A percentile compares a stretch with the other conserved stretches of the same genome.
These are phyloP conservation scores for Pleurotus sapidus DNA, from an alignment of 768 basidiomycete species.

Conservation along the genomic window DNA sequence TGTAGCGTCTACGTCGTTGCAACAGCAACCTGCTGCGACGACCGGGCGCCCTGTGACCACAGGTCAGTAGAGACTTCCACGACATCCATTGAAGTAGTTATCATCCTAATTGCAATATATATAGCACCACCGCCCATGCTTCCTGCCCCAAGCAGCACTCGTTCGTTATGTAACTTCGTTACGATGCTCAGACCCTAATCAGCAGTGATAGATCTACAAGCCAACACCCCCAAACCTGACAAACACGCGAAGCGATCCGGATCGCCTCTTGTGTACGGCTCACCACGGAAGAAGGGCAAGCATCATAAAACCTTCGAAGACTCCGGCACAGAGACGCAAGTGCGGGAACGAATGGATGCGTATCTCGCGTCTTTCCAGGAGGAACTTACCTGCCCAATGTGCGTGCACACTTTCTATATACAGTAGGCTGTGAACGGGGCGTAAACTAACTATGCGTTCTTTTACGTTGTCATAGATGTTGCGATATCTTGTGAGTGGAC, in stretches of 20 bases:
- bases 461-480: conserved; percentile 46
- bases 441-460: background rate
- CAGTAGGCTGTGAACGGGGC: no score
- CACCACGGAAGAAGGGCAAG: conserved; percentile 43
- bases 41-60: background rate
- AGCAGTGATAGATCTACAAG: background rate
- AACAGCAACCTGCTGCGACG: background rate
- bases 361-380: conserved; percentile 51
- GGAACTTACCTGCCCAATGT: conserved; percentile 75
- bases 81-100: background rate
- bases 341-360: conserved; percentile 19
- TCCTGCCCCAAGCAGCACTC: background rate
- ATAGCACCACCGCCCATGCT: no score
- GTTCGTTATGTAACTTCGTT: background rate
- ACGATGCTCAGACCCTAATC: background rate
- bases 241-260: background rate
- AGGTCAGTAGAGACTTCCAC: background rate
- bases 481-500: conserved; percentile 59
- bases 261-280: conserved; percentile 8
- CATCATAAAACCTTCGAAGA: conserved; percentile 21
- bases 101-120: no score
- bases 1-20: background rate
- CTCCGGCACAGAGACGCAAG: background rate
- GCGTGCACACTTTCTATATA: conserved; percentile 21
- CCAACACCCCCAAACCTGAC: background rate